Evolutionary conservation across 495 filamentous ascomycete species (phyloP).

Genomic region (Tuber magnatum): DNA sequence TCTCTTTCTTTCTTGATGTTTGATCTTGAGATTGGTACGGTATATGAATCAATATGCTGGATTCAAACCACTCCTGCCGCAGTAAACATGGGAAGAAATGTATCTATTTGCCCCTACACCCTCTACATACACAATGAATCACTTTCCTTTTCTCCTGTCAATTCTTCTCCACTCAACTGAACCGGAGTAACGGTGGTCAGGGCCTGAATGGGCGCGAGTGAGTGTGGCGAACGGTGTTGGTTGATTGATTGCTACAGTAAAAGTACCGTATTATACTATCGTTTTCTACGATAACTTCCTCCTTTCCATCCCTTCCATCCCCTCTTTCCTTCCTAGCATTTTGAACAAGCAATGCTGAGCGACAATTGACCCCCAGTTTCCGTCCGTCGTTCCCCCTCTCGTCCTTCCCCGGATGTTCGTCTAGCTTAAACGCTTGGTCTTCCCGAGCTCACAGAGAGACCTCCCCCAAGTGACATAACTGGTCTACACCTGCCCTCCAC

Average conservation of each 20-base stretch:
- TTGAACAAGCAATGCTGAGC: slow-evolving; percentile 6
- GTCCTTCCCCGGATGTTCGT: slow-evolving; percentile 13
- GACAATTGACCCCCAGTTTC: neutral
- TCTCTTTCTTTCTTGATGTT: neutral
- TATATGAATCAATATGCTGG: neutral
- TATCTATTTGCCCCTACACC: neutral
- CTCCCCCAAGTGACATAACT: slow-evolving; percentile 23
- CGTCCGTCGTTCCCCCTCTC: slow-evolving; percentile 11
- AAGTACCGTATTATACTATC: neutral
- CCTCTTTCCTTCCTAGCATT: neutral
- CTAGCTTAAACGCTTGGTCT: slow-evolving; percentile 29
- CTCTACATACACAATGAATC: neutral
- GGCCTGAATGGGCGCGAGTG: neutral
- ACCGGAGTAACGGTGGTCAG: neutral
- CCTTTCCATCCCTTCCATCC: neutral
- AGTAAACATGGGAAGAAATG: neutral
- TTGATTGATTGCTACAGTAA: neutral
- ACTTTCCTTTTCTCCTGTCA: neutral
- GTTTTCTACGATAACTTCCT: slow-evolving; percentile 5
- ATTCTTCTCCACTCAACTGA: neutral
- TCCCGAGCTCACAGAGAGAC: slow-evolving; percentile 17
- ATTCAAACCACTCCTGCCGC: neutral
- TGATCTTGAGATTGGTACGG: neutral
- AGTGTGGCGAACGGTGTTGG: neutral
- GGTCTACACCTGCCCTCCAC: neutral